phyloP scores from a whole-genome alignment of 2,329 filamentous ascomycete species.

The Xylaria sp. region DNA sequence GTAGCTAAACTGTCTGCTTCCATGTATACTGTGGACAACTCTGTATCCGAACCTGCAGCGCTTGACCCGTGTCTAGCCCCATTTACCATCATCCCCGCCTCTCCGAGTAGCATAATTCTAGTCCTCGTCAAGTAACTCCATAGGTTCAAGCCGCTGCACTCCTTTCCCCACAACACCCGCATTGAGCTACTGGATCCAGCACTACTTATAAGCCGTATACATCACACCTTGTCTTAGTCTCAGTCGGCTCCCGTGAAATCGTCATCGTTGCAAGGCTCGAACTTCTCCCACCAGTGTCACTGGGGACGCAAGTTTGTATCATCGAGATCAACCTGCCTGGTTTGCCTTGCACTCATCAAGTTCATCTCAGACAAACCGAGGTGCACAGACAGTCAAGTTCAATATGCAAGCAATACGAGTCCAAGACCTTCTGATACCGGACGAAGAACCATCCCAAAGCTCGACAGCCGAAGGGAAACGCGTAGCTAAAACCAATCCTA shows the following conservation, averaged over 20 bases:
- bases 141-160: constrained; percentile 24
- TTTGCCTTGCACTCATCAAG: neutral
- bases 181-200: constrained; percentile 13
- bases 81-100: constrained; percentile 29
- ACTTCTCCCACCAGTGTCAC: neutral
- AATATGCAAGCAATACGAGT: constrained; percentile 48
- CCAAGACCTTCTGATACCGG: constrained; percentile 46
- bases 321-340: neutral
- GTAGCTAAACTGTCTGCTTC: constrained; percentile 5
- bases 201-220: neutral
- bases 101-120: constrained; percentile 24
- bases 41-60: constrained; percentile 13
- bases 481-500: neutral
- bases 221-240: neutral
- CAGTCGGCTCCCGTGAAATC: constrained; percentile 4
- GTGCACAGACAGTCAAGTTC: neutral
- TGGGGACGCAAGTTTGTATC: neutral
- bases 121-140: constrained; percentile 22
- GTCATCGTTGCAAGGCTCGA: neutral
- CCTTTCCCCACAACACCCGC: constrained; percentile 27
- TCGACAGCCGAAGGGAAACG: constrained; percentile 15
- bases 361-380: neutral
- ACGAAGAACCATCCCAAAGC: constrained; percentile 31
- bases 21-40: constrained; percentile 17
- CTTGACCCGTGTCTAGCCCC: constrained; percentile 6